Evolutionary conservation across 108 stramenopile species (phyloP).

Genomic region (Nannochloropsis gaditana): DNA sequence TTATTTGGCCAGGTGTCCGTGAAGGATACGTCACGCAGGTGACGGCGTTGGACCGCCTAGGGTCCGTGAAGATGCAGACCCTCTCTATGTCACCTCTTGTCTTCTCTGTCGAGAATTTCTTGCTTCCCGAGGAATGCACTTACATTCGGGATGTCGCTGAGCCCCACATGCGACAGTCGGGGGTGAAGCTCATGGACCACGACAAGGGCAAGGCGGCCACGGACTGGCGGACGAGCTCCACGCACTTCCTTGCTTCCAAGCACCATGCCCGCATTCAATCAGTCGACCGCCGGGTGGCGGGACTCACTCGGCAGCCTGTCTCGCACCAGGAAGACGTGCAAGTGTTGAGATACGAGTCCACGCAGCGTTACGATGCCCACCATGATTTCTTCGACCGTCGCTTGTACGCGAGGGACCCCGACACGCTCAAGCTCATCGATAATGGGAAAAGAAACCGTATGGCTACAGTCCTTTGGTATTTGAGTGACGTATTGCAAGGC

Average conservation of each 20-base stretch:
- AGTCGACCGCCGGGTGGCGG: slow-evolving; percentile 63
- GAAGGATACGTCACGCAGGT: slow-evolving; percentile 42
- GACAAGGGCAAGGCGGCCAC: slow-evolving; percentile 72
- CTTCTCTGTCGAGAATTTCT: slow-evolving; percentile 63
- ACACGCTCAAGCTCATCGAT: slow-evolving; percentile 37
- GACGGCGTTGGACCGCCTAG: slow-evolving; percentile 29
- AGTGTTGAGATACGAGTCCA: slow-evolving; percentile 41
- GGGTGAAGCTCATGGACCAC: slow-evolving; percentile 68
- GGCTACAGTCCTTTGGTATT: slow-evolving; percentile 44
- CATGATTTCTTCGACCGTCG: slow-evolving; percentile 65
- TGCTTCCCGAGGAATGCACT: slow-evolving; percentile 66
- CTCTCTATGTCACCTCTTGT: slow-evolving; percentile 47
- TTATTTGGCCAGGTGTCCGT: slow-evolving; percentile 51
- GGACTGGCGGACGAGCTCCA: slow-evolving; percentile 76
- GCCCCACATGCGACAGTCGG: slow-evolving; percentile 65
- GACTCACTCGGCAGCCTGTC: slow-evolving; percentile 60
- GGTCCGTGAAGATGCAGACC: slow-evolving; percentile 43
- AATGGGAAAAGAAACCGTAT: slow-evolving; percentile 39
- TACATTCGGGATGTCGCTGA: slow-evolving; percentile 61
- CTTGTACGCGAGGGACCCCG: slow-evolving; percentile 28
- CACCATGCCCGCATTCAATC: slow-evolving; percentile 47
- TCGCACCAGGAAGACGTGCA: slow-evolving; percentile 66
- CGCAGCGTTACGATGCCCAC: slow-evolving; percentile 69
- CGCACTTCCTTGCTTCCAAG: slow-evolving; percentile 59
- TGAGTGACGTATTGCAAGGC: slow-evolving; percentile 47